A percentile compares a stretch with the other conserved stretches of the same genome.
Evolutionary conservation across 1,284 basidiomycete species (phyloP).

Genomic region (Chiua sp.): DNA sequence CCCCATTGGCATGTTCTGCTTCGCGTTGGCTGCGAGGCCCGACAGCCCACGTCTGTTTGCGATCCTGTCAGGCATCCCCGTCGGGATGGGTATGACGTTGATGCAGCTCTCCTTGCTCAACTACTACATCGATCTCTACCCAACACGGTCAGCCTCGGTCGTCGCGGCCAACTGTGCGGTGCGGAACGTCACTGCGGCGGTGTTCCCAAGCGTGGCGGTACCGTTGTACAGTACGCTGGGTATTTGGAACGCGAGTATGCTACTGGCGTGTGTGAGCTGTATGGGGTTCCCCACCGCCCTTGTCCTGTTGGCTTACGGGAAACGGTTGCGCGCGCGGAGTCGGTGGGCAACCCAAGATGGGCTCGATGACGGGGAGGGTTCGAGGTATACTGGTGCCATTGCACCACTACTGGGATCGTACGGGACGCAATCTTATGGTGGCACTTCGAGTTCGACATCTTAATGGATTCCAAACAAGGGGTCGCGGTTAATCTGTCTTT

Average conservation of each 20-base stretch:
- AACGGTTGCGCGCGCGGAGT: conserved; percentile 25
- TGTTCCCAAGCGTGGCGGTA: conserved; percentile 32
- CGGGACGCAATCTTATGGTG: conserved; percentile 19
- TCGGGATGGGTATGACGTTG: conserved; percentile 37
- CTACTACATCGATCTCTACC: conserved; percentile 38
- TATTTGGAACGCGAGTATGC: conserved; percentile 21
- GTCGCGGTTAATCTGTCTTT: too few relatives aligned
- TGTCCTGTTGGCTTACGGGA: conserved; percentile 28
- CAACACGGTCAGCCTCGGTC: conserved; percentile 31
- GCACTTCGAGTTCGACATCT: conserved; percentile 6
- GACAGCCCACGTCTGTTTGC: conserved; percentile 21
- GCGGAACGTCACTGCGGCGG: conserved; percentile 24
- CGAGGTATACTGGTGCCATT: not conserved
- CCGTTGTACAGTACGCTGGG: conserved; percentile 28
- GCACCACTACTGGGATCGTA: conserved; percentile 22
- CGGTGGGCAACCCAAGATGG: conserved; percentile 32
- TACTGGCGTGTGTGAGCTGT: conserved; percentile 29
- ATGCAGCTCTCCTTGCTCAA: conserved; percentile 33
- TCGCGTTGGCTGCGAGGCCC: conserved; percentile 27
- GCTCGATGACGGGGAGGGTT: not conserved
- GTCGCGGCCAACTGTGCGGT: conserved; percentile 33
- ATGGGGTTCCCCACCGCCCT: conserved; percentile 26
- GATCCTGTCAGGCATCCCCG: conserved; percentile 29
- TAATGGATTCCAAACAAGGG: too few relatives aligned
- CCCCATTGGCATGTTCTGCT: conserved; percentile 36